A percentile compares a stretch with the other conserved stretches of the same genome.
phyloP scores from a whole-genome alignment of 495 filamentous ascomycete species.

The Articulospora tetracladia region DNA sequence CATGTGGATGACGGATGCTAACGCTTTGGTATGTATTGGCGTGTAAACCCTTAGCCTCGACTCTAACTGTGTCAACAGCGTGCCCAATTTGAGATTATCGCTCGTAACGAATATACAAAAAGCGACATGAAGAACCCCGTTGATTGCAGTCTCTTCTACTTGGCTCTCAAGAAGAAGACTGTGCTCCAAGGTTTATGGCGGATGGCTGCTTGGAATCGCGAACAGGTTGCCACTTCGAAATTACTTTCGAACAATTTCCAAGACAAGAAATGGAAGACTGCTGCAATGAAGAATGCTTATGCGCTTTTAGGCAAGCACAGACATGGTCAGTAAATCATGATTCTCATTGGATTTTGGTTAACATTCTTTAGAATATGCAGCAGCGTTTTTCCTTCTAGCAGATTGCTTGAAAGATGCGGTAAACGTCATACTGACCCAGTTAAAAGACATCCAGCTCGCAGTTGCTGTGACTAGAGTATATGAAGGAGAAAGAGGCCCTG shows the following conservation, averaged over 20 bases:
- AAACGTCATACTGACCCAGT: constrained; percentile 76
- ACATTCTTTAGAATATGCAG: constrained; percentile 74
- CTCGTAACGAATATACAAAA: constrained; percentile 89
- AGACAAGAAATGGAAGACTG: constrained; percentile 80
- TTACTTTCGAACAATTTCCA: constrained; percentile 86
- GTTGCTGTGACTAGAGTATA: constrained; percentile 86
- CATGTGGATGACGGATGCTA: constrained; percentile 84
- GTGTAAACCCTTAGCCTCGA: background rate
- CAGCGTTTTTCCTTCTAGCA: constrained; percentile 91
- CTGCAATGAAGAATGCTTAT: constrained; percentile 95
- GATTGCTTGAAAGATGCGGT: constrained; percentile 82
- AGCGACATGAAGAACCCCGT: constrained; percentile 85
- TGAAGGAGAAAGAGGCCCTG: constrained; percentile 77
- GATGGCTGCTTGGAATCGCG: constrained; percentile 87
- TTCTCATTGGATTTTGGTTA: background rate
- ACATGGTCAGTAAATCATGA: constrained; percentile 58
- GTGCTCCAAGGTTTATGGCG: constrained; percentile 92
- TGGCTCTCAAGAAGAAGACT: constrained; percentile 87
- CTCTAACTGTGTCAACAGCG: constrained; percentile 38
- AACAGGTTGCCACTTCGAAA: constrained; percentile 72
- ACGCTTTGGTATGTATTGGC: constrained; percentile 57
- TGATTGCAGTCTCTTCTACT: constrained; percentile 90
- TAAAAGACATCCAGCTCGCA: constrained; percentile 86
- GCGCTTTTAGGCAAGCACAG: constrained; percentile 88
- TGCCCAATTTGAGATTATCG: constrained; percentile 81